A percentile compares a stretch with the other conserved stretches of the same genome.
phyloP scores from a whole-genome alignment of 2,329 filamentous ascomycete genomes.

The Xylaria arbuscula region DNA sequence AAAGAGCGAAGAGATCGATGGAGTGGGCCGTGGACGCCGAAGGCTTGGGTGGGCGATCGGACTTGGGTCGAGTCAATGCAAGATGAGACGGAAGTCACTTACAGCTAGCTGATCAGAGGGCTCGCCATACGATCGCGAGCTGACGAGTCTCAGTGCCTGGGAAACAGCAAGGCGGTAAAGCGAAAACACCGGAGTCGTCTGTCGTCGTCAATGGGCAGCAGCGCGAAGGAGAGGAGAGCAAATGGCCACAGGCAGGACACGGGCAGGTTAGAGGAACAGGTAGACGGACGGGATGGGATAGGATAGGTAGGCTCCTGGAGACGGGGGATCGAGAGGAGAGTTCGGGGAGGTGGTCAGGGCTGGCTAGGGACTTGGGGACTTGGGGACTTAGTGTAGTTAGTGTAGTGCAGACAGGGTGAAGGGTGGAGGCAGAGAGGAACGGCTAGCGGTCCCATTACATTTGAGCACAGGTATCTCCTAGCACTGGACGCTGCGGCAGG shows the following conservation, averaged over 20 bases:
- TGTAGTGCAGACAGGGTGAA: conserved; percentile 6
- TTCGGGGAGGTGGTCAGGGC: conserved; percentile 27
- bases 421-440: conserved; percentile 24
- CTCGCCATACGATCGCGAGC: conserved; percentile 38
- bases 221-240: conserved; percentile 35
- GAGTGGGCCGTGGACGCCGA: conserved; percentile 17
- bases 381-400: conserved; percentile 1
- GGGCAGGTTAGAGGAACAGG: conserved; percentile 14
- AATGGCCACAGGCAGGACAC: conserved; percentile 31
- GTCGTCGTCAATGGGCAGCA: conserved; percentile 28
- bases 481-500: neutral
- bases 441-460: neutral
- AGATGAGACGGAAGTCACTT: conserved; percentile 29
- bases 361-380: conserved; percentile 12
- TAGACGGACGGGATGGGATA: conserved; percentile 2
- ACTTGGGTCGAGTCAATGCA: conserved; percentile 28
- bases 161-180: conserved; percentile 21
- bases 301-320: conserved; percentile 31
- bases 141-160: conserved; percentile 41
- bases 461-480: neutral
- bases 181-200: conserved; percentile 8
- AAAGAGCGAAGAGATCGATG: conserved; percentile 20
- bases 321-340: conserved; percentile 39
- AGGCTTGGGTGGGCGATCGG: conserved; percentile 25
- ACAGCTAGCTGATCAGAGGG: conserved; percentile 32